These are phyloP conservation scores for Moniliella sp. DNA, from an alignment of 1,284 basidiomycete genomes.

Conservation along the genomic window DNA sequence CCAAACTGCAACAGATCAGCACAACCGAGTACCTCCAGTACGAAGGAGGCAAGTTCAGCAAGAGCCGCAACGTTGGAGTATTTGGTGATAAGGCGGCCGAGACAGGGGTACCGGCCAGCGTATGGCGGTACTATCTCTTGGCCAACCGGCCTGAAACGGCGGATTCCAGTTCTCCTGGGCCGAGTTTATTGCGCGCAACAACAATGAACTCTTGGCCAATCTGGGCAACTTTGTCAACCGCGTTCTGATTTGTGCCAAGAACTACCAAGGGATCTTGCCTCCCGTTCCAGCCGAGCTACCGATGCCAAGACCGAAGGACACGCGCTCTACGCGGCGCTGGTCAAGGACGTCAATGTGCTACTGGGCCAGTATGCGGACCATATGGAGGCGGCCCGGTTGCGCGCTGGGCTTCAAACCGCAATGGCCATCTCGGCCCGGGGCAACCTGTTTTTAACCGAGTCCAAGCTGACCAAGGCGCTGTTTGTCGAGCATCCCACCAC, in stretches of 20 bases:
- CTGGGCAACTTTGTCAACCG: conserved; percentile 97
- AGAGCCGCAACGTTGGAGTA: conserved; percentile 85
- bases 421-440: conserved; percentile 81
- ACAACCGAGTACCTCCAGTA: conserved; percentile 96
- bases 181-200: conserved; percentile 81
- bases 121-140: conserved; percentile 91
- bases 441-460: conserved; percentile 82
- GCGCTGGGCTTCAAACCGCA: conserved; percentile 61
- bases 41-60: conserved; percentile 95
- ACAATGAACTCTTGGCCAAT: conserved; percentile 82
- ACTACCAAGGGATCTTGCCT: conserved; percentile 60
- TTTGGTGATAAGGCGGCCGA: conserved; percentile 86
- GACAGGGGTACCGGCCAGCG: conserved; percentile 71
- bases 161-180: conserved; percentile 91
- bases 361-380: conserved; percentile 60
- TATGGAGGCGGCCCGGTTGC: conserved; percentile 79
- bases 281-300: conserved; percentile 12
- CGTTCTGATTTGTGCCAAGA: conserved; percentile 71
- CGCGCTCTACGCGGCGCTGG: conserved; percentile 38
- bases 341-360: conserved; percentile 56
- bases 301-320: background rate
- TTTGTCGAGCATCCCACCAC: conserved; percentile 58
- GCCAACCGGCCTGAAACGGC: conserved; percentile 77
- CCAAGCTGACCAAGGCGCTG: conserved; percentile 72
- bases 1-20: conserved; percentile 76